A percentile compares a stretch with the other conserved stretches of the same genome.
phyloP scores from a whole-genome alignment of 306 rosid species.

The Gastrolobium villosum region DNA sequence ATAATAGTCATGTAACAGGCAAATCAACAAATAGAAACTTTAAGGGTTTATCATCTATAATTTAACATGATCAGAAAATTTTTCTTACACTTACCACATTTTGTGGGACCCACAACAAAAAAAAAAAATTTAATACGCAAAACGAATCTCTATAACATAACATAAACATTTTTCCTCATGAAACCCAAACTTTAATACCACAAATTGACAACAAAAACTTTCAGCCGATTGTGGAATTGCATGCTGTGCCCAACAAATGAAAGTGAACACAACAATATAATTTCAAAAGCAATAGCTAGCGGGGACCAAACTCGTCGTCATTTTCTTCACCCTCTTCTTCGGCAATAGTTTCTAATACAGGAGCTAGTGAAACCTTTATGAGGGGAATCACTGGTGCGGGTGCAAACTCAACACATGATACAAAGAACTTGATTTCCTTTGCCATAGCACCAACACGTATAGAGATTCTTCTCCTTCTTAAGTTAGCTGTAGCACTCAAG shows the following conservation, averaged over 20 bases:
- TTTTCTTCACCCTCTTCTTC: slow-evolving; percentile 66
- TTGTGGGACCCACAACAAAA: too few species aligned
- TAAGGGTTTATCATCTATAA: too few species aligned
- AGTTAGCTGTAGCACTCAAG: not conserved
- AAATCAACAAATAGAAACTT: slow-evolving; percentile 10
- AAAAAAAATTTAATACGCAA: too few species aligned
- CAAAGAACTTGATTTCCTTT: slow-evolving; percentile 50
- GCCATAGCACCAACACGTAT: slow-evolving; percentile 50
- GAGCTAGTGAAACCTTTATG: slow-evolving; percentile 54
- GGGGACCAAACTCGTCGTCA: slow-evolving; percentile 16
- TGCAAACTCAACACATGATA: slow-evolving; percentile 60
- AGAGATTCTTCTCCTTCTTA: not conserved
- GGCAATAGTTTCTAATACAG: slow-evolving; percentile 63
- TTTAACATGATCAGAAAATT: too few species aligned
- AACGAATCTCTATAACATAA: too few species aligned
- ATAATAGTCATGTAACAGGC: not conserved
- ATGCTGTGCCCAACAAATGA: not conserved
- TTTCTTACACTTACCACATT: too few species aligned
- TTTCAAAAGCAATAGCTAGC: slow-evolving; percentile 12
- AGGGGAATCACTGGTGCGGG: slow-evolving; percentile 60
- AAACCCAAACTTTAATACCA: slow-evolving; percentile 3
- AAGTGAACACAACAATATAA: not conserved
- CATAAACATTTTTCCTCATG: too few species aligned
- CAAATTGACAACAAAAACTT: slow-evolving; percentile 35
- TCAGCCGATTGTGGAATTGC: slow-evolving; percentile 29